A percentile compares a stretch with the other conserved stretches of the same genome.
Evolutionary conservation across 2,329 filamentous ascomycete genomes (phyloP).

Genomic region (Chaetothyriales sp.): DNA sequence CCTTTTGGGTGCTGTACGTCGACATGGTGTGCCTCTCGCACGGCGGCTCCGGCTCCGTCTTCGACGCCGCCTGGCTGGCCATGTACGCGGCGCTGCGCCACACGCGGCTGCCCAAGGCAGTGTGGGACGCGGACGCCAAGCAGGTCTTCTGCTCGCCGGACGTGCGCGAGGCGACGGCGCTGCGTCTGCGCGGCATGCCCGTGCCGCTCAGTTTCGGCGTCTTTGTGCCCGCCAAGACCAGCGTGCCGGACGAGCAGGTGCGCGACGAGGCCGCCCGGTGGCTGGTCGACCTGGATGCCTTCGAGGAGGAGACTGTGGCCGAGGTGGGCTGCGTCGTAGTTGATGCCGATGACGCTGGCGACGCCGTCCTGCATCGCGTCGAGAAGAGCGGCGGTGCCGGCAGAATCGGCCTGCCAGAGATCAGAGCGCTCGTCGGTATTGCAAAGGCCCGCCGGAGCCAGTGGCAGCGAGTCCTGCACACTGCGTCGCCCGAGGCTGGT

Average conservation of each 20-base stretch:
- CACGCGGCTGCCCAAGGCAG: conserved; percentile 62
- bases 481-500: conserved; percentile 1
- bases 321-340: conserved; percentile 76
- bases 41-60: conserved; percentile 53
- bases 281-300: conserved; percentile 72
- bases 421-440: conserved; percentile 35
- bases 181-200: conserved; percentile 54
- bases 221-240: conserved; percentile 52
- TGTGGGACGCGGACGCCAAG: conserved; percentile 73
- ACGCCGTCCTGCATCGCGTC: conserved; percentile 48
- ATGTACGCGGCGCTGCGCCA: conserved; percentile 67
- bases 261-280: conserved; percentile 50
- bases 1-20: conserved; percentile 90
- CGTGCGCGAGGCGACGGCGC: conserved; percentile 38
- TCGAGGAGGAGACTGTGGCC: conserved; percentile 73
- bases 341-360: conserved; percentile 43
- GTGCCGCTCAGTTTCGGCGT: conserved; percentile 66
- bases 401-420: conserved; percentile 38
- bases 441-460: conserved; percentile 49
- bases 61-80: conserved; percentile 81
- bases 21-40: conserved; percentile 90
- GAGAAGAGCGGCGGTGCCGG: conserved; percentile 72
- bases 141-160: conserved; percentile 60
- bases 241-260: conserved; percentile 25
- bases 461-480: conserved; percentile 13